Conservation (phyloP, 345 rosid species). For the Hibiscus mutabilis region DNA sequence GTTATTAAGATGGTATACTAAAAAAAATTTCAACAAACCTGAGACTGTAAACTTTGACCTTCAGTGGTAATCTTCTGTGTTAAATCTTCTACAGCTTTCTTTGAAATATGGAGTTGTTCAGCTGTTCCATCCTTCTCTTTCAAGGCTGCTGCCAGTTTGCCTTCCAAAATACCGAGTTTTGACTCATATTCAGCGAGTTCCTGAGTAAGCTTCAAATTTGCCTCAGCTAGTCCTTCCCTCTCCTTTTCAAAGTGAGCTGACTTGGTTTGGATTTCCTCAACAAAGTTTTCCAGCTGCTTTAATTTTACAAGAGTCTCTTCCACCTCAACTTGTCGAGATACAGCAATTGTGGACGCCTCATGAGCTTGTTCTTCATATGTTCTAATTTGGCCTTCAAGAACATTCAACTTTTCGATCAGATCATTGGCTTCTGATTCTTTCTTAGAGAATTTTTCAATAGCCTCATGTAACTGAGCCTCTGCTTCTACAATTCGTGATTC, state of each 20-base stretch:
- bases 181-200: slow-evolving; percentile 62
- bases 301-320: slow-evolving; percentile 52
- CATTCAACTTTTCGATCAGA: slow-evolving; percentile 51
- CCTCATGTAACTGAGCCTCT: slow-evolving; percentile 48
- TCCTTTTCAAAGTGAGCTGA: slow-evolving; percentile 60
- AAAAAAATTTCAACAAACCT: slow-evolving; percentile 46
- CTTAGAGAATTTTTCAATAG: slow-evolving; percentile 34
- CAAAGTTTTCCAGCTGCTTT: slow-evolving; percentile 49
- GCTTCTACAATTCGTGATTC: slow-evolving; percentile 31
- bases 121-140: slow-evolving; percentile 54
- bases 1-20: not conserved
- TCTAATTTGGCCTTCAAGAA: slow-evolving; percentile 51
- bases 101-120: slow-evolving; percentile 56
- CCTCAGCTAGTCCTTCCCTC: slow-evolving; percentile 65
- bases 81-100: slow-evolving; percentile 55
- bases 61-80: slow-evolving; percentile 53
- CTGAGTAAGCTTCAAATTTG: slow-evolving; percentile 68
- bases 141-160: slow-evolving; percentile 38
- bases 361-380: slow-evolving; percentile 42
- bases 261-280: slow-evolving; percentile 56
- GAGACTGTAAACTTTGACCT: slow-evolving; percentile 57
- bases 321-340: slow-evolving; percentile 52
- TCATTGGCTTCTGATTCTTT: slow-evolving; percentile 50
- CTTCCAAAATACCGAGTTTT: slow-evolving; percentile 45
- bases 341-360: slow-evolving; percentile 53